Evolutionary conservation across 202 grass and related monocot species (phyloP).

Genomic region (Musa balbisiana): DNA sequence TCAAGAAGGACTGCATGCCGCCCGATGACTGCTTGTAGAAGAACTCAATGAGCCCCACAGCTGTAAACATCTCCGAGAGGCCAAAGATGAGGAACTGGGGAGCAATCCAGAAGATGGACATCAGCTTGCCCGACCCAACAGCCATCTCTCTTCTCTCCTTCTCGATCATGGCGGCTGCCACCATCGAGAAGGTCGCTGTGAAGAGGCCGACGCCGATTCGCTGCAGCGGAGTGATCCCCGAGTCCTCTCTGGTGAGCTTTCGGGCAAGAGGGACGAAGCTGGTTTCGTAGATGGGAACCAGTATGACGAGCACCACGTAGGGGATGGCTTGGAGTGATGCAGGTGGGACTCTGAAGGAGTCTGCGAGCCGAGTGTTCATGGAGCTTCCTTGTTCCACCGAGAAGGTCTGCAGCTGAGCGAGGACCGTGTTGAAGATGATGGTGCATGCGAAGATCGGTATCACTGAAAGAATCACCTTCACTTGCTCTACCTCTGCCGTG

Average conservation of each 20-base stretch:
- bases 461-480: too few species aligned
- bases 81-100: too few species aligned
- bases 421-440: too few species aligned
- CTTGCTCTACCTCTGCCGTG: constrained; percentile 21
- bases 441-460: too few species aligned
- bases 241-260: constrained; percentile 38
- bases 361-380: constrained; percentile 60
- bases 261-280: constrained; percentile 3
- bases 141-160: constrained; percentile 39
- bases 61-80: too few species aligned
- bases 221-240: constrained; percentile 38
- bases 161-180: constrained; percentile 55
- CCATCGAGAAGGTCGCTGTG: not conserved
- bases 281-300: constrained; percentile 63
- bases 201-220: too few species aligned
- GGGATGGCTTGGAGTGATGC: constrained; percentile 22
- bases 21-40: constrained; percentile 77
- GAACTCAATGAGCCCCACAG: constrained; percentile 59
- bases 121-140: constrained; percentile 1
- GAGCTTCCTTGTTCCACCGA: constrained; percentile 77
- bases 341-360: constrained; percentile 39
- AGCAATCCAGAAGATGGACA: constrained; percentile 74
- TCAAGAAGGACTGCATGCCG: constrained; percentile 68
- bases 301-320: constrained; percentile 56
- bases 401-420: constrained; percentile 28